phyloP scores from a whole-genome alignment of 192 early-diverging fungal species.

The Coemansia asiatica region DNA sequence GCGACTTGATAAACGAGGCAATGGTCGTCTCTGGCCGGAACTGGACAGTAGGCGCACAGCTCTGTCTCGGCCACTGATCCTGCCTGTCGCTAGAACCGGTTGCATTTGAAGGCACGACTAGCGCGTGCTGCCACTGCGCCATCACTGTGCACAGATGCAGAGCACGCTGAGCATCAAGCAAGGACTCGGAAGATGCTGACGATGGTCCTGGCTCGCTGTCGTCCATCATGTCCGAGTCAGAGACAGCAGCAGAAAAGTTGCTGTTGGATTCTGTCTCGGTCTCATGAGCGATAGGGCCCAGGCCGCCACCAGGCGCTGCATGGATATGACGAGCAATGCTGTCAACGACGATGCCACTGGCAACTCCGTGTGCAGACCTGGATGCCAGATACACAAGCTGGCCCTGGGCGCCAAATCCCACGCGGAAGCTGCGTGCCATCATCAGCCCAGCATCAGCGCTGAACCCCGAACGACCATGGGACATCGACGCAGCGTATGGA shows the following conservation, averaged over 20 bases:
- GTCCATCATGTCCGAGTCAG: not conserved
- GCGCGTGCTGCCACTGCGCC: slow-evolving; percentile 34
- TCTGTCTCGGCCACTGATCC: no score
- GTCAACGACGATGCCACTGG: slow-evolving; percentile 44
- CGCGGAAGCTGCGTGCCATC: slow-evolving; percentile 82
- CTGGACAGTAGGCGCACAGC: slow-evolving; percentile 1
- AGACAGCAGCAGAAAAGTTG: not conserved
- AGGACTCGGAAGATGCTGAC: not conserved
- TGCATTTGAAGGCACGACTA: not conserved
- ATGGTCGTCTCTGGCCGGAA: slow-evolving; percentile 21
- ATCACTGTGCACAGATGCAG: slow-evolving; percentile 17
- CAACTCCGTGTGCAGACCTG: not conserved
- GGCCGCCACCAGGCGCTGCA: slow-evolving; percentile 18
- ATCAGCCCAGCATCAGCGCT: slow-evolving; percentile 72
- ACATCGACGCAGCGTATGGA: slow-evolving; percentile 39
- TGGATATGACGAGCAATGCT: slow-evolving; percentile 39
- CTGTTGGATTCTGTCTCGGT: not conserved
- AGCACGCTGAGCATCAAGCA: slow-evolving; percentile 11
- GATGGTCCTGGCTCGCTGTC: not conserved
- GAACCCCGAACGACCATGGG: slow-evolving; percentile 51
- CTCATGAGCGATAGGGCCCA: not conserved
- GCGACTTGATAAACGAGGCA: slow-evolving; percentile 17
- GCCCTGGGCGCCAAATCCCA: slow-evolving; percentile 81
- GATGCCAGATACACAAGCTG: slow-evolving; percentile 57
- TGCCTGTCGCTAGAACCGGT: not conserved